Percentiles rank a stretch among this genome's conserved stretches.
Evolutionary conservation across 2,329 filamentous ascomycete genomes (phyloP).

Genomic region (Stachybotrys echinatus): DNA sequence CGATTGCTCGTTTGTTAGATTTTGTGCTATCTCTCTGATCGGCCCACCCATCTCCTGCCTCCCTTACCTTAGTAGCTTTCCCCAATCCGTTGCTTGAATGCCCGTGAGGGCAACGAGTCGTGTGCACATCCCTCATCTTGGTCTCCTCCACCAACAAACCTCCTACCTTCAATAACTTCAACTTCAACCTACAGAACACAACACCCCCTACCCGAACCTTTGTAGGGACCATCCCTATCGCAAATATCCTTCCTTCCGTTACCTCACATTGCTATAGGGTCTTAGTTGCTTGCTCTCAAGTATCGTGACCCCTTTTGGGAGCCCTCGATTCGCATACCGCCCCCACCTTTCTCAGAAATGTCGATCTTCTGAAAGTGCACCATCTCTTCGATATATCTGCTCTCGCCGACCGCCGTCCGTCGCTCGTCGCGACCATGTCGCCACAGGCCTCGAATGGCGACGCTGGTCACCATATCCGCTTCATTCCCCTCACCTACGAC

Average conservation of each 20-base stretch:
- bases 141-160: not conserved
- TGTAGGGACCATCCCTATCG: no score
- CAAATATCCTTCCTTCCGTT: no score
- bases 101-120: not conserved
- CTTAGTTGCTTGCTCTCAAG: no score
- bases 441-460: slow-evolving; percentile 24
- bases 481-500: slow-evolving; percentile 75
- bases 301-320: not conserved
- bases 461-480: slow-evolving; percentile 44
- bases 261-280: no score
- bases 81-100: not conserved
- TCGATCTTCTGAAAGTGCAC: slow-evolving; percentile 7
- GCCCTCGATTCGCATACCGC: not conserved
- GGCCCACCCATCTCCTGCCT: no score
- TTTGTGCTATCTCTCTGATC: not conserved
- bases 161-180: not conserved
- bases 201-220: no score
- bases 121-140: not conserved
- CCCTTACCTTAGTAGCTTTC: not conserved
- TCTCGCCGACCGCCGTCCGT: not conserved
- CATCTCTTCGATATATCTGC: slow-evolving; percentile 1
- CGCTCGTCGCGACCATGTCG: slow-evolving; percentile 22
- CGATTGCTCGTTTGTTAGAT: not conserved
- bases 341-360: slow-evolving; percentile 5
- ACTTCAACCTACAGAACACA: not conserved